Evolutionary conservation across 1,284 basidiomycete genomes (phyloP).

Genomic region (Bjerkandera adusta): DNA sequence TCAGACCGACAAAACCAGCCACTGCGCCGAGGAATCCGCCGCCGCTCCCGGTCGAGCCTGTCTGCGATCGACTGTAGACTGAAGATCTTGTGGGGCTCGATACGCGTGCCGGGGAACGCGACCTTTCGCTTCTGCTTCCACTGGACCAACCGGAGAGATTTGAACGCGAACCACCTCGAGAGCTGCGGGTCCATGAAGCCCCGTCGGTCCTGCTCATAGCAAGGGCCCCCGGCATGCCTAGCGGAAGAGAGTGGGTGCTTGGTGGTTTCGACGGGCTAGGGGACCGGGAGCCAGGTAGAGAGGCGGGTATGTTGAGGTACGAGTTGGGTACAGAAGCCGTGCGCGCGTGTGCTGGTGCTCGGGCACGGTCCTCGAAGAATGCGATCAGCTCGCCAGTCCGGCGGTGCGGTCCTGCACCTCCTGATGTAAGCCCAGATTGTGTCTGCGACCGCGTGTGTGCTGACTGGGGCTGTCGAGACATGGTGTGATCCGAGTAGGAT

Average conservation of each 20-base stretch:
- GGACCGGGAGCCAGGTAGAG: too few relatives aligned
- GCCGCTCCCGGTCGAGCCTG: background rate
- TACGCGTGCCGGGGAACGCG: background rate
- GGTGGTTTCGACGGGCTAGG: slow-evolving; percentile 1
- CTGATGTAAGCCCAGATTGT: too few relatives aligned
- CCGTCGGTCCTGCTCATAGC: background rate
- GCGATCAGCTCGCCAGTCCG: slow-evolving; percentile 11
- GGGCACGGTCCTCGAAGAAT: slow-evolving; percentile 7
- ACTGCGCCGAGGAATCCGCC: slow-evolving; percentile 1
- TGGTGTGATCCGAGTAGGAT: too few relatives aligned
- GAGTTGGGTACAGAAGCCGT: background rate
- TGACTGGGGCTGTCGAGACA: too few relatives aligned
- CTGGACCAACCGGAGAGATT: slow-evolving; percentile 8
- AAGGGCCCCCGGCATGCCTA: slow-evolving; percentile 1
- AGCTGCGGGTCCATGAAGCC: background rate
- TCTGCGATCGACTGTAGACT: slow-evolving; percentile 1
- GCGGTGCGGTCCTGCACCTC: too few relatives aligned
- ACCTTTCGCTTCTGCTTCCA: slow-evolving; percentile 1
- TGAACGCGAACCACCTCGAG: background rate
- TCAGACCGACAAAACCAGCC: slow-evolving; percentile 1
- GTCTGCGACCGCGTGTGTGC: too few relatives aligned
- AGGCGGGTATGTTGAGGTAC: slow-evolving; percentile 1
- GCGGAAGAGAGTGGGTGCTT: background rate
- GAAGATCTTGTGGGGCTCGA: slow-evolving; percentile 1
- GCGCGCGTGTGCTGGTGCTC: background rate